Base-by-base conservation (phyloP, 345 rosid species). In the Clarkia xantiana region DNA sequence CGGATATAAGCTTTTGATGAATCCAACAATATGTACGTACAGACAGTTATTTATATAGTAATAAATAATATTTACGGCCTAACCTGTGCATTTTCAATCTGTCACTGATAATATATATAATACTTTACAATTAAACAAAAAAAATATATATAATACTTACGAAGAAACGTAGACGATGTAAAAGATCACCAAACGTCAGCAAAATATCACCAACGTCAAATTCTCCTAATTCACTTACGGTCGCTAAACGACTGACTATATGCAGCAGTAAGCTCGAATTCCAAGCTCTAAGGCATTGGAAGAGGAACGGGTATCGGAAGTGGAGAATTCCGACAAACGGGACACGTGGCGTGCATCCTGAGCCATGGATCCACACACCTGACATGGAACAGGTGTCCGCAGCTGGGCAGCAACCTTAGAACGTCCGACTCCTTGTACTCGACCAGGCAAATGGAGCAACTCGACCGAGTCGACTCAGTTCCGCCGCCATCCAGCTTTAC, bases 321-420 rank as follows among this genome's bases (percentile, higher is more conserved):
- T 11, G 53, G 54, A 18, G 20, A 38, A 38, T 42, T 53, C 54
- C 65, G 29, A 42, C 65, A 61, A 10, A 54, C 36, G 12, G 59
- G 65, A 49, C 65, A 61, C 19, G 59, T 53, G 8, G 44, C 20
- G 34, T 54, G 53, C 49, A 20, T 2, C 42, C 59, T 54, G 36
- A 61, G 59, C 65, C 65, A 61, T 42, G 49, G 53, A 43, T 53
- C 65, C 14, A 61, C 49, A 13, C 65, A 61, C 64, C 11, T 42
- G 47, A 42, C 52, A 14, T 60, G 64, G 64, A 60, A 60, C 34
- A 47, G 13, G 47, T 60, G 64, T 14, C 58, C 52, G 40, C 64
- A 60, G 19, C 23, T 47, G 10, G 58, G 64, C 53, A 53, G 20
- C 58, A 16, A 13, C 3, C 64, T 54, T 39, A 60, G 47, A 14